A percentile compares a stretch with the other conserved stretches of the same genome.
phyloP scores from a whole-genome alignment of 345 rosid genomes.

The Viola odorata region DNA sequence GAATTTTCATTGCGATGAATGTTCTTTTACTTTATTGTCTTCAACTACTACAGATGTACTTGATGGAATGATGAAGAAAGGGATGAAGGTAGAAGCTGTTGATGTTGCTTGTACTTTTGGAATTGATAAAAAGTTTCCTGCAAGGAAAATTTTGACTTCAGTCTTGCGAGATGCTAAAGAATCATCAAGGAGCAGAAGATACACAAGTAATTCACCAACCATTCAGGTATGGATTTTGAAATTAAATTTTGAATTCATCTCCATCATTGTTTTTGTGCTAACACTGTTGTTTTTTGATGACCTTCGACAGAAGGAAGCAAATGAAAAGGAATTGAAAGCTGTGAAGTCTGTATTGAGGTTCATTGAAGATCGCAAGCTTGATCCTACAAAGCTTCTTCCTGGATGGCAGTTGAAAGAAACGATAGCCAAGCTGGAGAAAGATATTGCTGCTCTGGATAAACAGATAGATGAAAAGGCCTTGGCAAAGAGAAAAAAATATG shows the following conservation, averaged over 20 bases:
- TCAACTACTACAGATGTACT: conserved; percentile 41
- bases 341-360: conserved; percentile 45
- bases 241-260: conserved; percentile 1
- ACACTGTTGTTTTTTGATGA: neutral
- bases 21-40: conserved; percentile 5
- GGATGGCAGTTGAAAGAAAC: conserved; percentile 50
- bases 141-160: conserved; percentile 41
- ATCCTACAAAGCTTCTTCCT: conserved; percentile 43
- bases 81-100: conserved; percentile 54
- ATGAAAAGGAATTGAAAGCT: conserved; percentile 39
- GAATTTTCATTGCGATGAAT: neutral
- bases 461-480: conserved; percentile 29
- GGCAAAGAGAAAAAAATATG: conserved; percentile 39
- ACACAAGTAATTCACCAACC: conserved; percentile 25
- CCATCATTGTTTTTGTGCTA: neutral
- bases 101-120: conserved; percentile 48
- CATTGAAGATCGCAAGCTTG: conserved; percentile 49
- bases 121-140: conserved; percentile 52
- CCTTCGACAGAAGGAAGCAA: conserved; percentile 47
- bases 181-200: conserved; percentile 36
- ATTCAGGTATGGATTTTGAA: conserved; percentile 31
- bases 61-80: conserved; percentile 43
- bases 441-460: conserved; percentile 36
- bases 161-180: conserved; percentile 47
- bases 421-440: conserved; percentile 45